A percentile compares a stretch with the other conserved stretches of the same genome.
These are phyloP conservation scores for Syzygium syzygioides DNA, from an alignment of 441 rosid species.

Conservation along the genomic window DNA sequence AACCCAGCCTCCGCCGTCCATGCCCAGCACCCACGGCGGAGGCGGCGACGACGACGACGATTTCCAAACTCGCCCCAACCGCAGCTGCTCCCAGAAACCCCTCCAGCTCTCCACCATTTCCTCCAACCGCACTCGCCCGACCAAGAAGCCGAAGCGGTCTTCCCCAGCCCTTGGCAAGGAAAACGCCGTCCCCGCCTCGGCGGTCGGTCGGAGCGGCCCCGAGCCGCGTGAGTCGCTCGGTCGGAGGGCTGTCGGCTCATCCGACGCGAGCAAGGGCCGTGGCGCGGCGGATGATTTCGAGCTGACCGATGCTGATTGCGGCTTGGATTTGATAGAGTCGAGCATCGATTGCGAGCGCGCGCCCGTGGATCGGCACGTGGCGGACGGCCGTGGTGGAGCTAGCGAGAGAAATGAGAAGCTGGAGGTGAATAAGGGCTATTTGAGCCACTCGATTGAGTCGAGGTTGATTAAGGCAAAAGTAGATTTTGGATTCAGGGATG, in stretches of 20 bases:
- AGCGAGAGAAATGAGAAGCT: slow-evolving; percentile 14
- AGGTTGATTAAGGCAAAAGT: slow-evolving; percentile 34
- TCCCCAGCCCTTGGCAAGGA: not conserved
- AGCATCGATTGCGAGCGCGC: slow-evolving; percentile 39
- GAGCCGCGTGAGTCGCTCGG: not conserved
- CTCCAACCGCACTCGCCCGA: not conserved
- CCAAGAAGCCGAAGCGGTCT: not conserved
- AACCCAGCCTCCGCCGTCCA: not conserved
- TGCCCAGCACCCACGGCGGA: not conserved
- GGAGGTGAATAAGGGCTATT: slow-evolving; percentile 40
- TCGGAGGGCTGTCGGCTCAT: not conserved
- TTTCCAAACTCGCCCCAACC: not conserved
- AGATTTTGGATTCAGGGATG: slow-evolving; percentile 5
- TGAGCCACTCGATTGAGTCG: slow-evolving; percentile 62
- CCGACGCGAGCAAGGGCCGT: not conserved
- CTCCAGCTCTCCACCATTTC: not conserved
- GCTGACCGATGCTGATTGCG: slow-evolving; percentile 11
- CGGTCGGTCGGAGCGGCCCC: not conserved
- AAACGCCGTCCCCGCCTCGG: not conserved
- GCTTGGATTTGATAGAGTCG: slow-evolving; percentile 66
- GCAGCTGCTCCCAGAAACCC: slow-evolving; percentile 1
- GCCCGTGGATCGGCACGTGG: not conserved
- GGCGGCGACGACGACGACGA: not conserved
- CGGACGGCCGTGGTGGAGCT: not conserved
- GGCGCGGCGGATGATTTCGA: not conserved